Base-by-base conservation (phyloP, 345 rosid species). In the Gossypium herbaceum region DNA sequence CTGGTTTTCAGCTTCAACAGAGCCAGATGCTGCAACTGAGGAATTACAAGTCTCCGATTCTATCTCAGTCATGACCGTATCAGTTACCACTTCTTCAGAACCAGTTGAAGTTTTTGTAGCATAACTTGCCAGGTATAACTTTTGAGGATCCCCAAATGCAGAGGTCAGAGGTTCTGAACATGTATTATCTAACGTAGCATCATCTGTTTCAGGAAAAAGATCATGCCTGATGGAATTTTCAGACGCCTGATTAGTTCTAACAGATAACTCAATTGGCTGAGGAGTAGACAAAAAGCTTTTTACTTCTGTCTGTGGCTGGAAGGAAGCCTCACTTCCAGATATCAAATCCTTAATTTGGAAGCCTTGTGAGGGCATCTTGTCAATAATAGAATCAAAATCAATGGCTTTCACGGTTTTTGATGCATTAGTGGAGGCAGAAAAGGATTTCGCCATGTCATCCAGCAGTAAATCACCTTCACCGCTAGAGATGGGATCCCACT, bases 401-500 rank as follows among this genome's bases (percentile, higher is more conserved):
- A 90, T 77, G 9, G 91, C 89, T 82, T 86, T 88, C 22, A 82
- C 80, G 71, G 78, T 60, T 82, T 83, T 82, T 4, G 78, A 72
- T 29, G 67, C 75, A 16, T 78, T 78, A 72, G 74, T 76, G 70
- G 87, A 69, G 34, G 86, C 80, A 70, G 76, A 73, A 79, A 90
- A 88, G 60, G 90, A 86, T 79, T 90, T 84, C 43, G 85, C 84
- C 51, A 88, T 72, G 77, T 95, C 94, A 77, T 86, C 92, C 78
- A 90, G 81, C 73, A 81, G 83, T 84, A 91, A 81, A 84, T 95
- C 98, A 70, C 98, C 98, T 75, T 87, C 93, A 44, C 97, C 97
- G 27, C 90, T 89, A n/a, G 97, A 89, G 64, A 90, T 82, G 12
- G 93, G 94, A 80, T 95, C 99, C 97, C 97, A 93, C 63, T 84